Evolutionary conservation across 139 green algal genomes (phyloP).

Genomic region (Tetraselmis striata): DNA sequence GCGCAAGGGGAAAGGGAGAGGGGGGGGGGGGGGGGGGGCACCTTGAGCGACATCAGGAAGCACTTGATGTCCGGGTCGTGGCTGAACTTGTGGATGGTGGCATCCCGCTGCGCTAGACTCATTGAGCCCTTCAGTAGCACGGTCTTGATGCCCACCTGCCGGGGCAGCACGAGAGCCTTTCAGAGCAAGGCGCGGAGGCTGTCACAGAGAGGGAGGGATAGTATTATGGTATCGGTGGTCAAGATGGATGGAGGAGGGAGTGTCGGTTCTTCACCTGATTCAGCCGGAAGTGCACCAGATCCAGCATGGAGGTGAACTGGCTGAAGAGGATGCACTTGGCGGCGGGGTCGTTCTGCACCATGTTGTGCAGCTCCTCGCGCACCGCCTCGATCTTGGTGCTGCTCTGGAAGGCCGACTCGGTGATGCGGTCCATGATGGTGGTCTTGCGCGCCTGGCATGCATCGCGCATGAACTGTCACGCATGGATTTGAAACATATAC

Average conservation of each 20-base stretch:
- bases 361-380: constrained; percentile 53
- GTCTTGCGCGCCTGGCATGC: constrained; percentile 27
- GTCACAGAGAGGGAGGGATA: too few species aligned
- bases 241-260: too few species aligned
- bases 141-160: constrained; percentile 64
- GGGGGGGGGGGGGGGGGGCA: too few species aligned
- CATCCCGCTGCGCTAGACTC: constrained; percentile 62
- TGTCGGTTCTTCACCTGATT: constrained; percentile 66
- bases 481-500: too few species aligned
- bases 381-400: constrained; percentile 85
- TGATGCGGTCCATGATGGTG: constrained; percentile 71
- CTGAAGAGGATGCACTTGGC: constrained; percentile 88
- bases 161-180: constrained; percentile 10
- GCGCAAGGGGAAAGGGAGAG: too few species aligned
- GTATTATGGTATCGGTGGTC: too few species aligned
- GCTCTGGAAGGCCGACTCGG: constrained; percentile 62
- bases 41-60: constrained; percentile 82
- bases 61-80: constrained; percentile 53
- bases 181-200: too few species aligned
- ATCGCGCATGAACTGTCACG: too few species aligned
- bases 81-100: constrained; percentile 71
- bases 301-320: constrained; percentile 94
- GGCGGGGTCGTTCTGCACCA: constrained; percentile 55
- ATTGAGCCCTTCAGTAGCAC: constrained; percentile 81
- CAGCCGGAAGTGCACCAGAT: constrained; percentile 71